A percentile compares a stretch with the other conserved stretches of the same genome.
Conservation (phyloP, 2,329 filamentous ascomycete genomes). For the Sclerotinia trifoliorum region DNA sequence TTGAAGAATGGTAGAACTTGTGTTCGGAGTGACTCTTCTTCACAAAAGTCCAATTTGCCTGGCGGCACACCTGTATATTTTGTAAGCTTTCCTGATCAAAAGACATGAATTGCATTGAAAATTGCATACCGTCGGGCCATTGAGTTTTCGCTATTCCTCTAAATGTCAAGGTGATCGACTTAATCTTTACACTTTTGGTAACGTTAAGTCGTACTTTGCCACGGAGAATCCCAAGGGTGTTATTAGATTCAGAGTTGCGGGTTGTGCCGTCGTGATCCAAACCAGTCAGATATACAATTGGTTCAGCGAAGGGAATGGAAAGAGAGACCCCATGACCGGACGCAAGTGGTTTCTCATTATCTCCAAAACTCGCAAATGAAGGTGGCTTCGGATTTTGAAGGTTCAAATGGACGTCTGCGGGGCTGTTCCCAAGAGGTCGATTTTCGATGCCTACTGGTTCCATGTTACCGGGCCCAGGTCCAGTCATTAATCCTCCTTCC, state of each 20-base stretch:
- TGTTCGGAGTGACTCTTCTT: slow-evolving; percentile 82
- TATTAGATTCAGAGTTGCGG: slow-evolving; percentile 30
- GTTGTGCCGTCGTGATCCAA: slow-evolving; percentile 58
- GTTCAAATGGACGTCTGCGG: slow-evolving; percentile 13
- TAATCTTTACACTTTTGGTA: slow-evolving; percentile 88
- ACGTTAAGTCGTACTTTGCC: slow-evolving; percentile 80
- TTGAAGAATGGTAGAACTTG: slow-evolving; percentile 95
- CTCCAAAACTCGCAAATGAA: slow-evolving; percentile 34
- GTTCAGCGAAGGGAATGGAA: slow-evolving; percentile 73
- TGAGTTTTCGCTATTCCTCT: slow-evolving; percentile 83
- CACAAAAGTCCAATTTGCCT: slow-evolving; percentile 76
- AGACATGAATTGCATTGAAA: not conserved
- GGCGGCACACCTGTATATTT: slow-evolving; percentile 70
- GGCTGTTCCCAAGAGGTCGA: slow-evolving; percentile 7
- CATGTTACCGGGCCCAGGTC: slow-evolving; percentile 25
- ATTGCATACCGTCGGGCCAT: slow-evolving; percentile 82
- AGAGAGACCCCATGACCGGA: slow-evolving; percentile 73
- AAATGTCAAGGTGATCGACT: slow-evolving; percentile 84
- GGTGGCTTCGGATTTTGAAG: slow-evolving; percentile 1
- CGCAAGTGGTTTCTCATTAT: slow-evolving; percentile 65
- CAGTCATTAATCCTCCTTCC: slow-evolving; percentile 28
- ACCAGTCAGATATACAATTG: slow-evolving; percentile 75
- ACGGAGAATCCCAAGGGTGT: slow-evolving; percentile 72
- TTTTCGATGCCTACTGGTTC: slow-evolving; percentile 7
- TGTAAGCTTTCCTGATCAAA: slow-evolving; percentile 7